A percentile compares a stretch with the other conserved stretches of the same genome.
Conservation (phyloP, 768 basidiomycete genomes). For the Peribolospora baueri region DNA sequence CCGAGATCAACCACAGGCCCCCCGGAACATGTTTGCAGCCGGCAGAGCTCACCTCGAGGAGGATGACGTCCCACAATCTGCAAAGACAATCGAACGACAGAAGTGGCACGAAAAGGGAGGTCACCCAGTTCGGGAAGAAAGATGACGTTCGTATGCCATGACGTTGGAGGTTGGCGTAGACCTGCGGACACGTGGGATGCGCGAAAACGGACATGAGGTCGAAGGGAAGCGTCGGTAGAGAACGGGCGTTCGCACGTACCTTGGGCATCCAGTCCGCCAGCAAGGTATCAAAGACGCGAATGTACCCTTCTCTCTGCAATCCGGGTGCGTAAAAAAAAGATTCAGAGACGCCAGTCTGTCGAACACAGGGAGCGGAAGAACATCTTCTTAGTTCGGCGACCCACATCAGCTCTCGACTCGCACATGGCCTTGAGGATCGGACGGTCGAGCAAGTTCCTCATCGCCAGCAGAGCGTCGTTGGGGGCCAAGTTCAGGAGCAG, state of each 20-base stretch:
- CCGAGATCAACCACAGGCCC: too few species aligned
- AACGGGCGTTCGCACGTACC: constrained; percentile 27
- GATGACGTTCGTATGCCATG: constrained; percentile 64
- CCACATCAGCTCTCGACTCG: too few species aligned
- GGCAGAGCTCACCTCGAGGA: too few species aligned
- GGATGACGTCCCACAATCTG: constrained; percentile 62
- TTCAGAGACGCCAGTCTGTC: not conserved
- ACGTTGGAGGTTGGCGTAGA: constrained; percentile 86
- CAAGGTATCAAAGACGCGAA: constrained; percentile 76
- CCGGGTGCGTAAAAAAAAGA: not conserved
- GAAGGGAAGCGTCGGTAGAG: not conserved
- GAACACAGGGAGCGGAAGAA: constrained; percentile 24
- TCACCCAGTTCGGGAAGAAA: constrained; percentile 63
- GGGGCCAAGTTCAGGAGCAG: constrained; percentile 58
- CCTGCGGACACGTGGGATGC: too few species aligned
- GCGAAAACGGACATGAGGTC: too few species aligned
- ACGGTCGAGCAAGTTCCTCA: constrained; percentile 64
- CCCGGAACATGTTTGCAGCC: too few species aligned
- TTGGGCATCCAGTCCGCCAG: constrained; percentile 80
- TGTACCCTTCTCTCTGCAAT: constrained; percentile 62
- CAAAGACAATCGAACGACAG: constrained; percentile 79
- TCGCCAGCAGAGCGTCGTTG: constrained; percentile 45
- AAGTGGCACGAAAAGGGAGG: constrained; percentile 58
- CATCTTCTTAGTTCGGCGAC: constrained; percentile 44
- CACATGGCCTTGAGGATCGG: constrained; percentile 70